These are phyloP conservation scores for Sporisorium graminicola DNA, from an alignment of 1,284 basidiomycete species.

Conservation along the genomic window DNA sequence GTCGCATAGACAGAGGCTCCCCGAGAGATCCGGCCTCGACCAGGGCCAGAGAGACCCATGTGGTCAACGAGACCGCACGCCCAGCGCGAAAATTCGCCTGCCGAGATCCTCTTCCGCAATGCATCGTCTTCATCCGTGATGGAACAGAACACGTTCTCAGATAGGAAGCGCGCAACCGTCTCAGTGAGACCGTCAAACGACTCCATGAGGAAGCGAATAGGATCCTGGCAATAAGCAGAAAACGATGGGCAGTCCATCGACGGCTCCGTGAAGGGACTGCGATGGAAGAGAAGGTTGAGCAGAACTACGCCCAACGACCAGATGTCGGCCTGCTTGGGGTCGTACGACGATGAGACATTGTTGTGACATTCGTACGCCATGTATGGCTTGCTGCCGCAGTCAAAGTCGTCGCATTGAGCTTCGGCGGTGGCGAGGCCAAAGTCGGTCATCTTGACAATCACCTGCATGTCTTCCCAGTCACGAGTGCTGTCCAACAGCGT, in stretches of 20 bases:
- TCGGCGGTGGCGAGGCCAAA: slow-evolving; percentile 95
- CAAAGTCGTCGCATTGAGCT: slow-evolving; percentile 90
- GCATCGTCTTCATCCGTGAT: slow-evolving; percentile 73
- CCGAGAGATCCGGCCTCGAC: slow-evolving; percentile 37
- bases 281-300: slow-evolving; percentile 98
- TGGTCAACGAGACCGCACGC: slow-evolving; percentile 79
- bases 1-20: slow-evolving; percentile 53
- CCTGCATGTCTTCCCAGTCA: slow-evolving; percentile 72
- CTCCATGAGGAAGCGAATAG: slow-evolving; percentile 85
- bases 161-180: slow-evolving; percentile 86
- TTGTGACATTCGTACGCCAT: slow-evolving; percentile 99
- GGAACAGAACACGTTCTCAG: slow-evolving; percentile 87
- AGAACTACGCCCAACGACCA: slow-evolving; percentile 99
- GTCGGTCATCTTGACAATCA: slow-evolving; percentile 90
- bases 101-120: slow-evolving; percentile 76
- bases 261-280: slow-evolving; percentile 97
- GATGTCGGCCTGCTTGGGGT: slow-evolving; percentile 93
- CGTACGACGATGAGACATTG: slow-evolving; percentile 92
- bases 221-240: slow-evolving; percentile 82
- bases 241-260: slow-evolving; percentile 83
- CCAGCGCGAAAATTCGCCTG: slow-evolving; percentile 89
- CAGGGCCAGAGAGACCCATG: slow-evolving; percentile 59
- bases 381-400: slow-evolving; percentile 98
- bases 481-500: slow-evolving; percentile 72
- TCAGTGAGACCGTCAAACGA: slow-evolving; percentile 93